These are phyloP conservation scores for Pythium rishiriense DNA, from an alignment of 352 stramenopile genomes.

Conservation along the genomic window DNA sequence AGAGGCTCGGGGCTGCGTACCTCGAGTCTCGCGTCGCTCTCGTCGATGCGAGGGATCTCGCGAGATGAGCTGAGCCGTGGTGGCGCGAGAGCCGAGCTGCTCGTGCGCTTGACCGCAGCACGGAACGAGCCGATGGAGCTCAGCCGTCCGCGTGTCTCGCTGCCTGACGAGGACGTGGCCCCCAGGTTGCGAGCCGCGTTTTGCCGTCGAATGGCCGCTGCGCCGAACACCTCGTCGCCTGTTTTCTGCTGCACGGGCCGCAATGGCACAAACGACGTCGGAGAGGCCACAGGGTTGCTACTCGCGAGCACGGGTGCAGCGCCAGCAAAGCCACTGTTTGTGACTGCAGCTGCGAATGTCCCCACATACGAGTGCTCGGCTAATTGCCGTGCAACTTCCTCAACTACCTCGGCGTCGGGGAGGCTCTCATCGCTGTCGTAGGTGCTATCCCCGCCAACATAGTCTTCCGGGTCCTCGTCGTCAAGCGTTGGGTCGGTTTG, in stretches of 20 bases:
- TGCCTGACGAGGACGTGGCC: neutral
- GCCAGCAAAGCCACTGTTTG: neutral
- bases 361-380: slow-evolving; percentile 22
- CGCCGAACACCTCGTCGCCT: slow-evolving; percentile 33
- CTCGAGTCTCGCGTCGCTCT: slow-evolving; percentile 2
- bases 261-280: slow-evolving; percentile 24
- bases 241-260: slow-evolving; percentile 32
- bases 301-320: neutral
- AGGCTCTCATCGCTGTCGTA: slow-evolving; percentile 26
- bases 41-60: neutral
- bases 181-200: neutral
- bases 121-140: slow-evolving; percentile 33
- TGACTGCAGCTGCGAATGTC: neutral
- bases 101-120: slow-evolving; percentile 10
- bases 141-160: slow-evolving; percentile 7
- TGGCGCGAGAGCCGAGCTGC: neutral
- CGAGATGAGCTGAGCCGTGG: neutral
- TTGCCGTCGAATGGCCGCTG: slow-evolving; percentile 1
- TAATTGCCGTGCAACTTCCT: slow-evolving; percentile 33
- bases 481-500: neutral
- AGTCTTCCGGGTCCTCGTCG: slow-evolving; percentile 31
- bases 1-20: neutral
- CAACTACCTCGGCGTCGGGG: slow-evolving; percentile 23
- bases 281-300: neutral
- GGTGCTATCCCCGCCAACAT: slow-evolving; percentile 16